Evolutionary conservation across 192 early-diverging fungal species (phyloP).

Genomic region (Obelidium mucronatum): DNA sequence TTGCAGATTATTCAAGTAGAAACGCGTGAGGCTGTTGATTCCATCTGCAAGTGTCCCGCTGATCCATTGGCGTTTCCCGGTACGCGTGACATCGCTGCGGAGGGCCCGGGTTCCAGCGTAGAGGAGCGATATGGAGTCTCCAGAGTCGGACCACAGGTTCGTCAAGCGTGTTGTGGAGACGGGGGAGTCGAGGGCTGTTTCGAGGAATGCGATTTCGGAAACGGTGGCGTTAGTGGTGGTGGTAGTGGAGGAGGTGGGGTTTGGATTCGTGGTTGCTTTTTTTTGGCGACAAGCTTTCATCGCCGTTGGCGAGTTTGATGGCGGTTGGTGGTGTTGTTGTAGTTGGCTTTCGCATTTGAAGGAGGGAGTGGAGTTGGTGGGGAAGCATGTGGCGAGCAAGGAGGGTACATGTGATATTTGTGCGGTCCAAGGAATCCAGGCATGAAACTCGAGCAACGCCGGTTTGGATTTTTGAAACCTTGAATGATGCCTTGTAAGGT

Average conservation of each 20-base stretch:
- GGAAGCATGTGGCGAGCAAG: conserved; percentile 58
- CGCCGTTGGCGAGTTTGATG: no score
- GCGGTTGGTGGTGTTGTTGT: no score
- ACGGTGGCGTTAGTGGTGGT: conserved; percentile 45
- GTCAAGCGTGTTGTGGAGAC: conserved; percentile 24
- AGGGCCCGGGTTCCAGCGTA: conserved; percentile 66
- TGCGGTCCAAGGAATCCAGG: conserved; percentile 63
- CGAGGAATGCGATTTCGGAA: conserved; percentile 34
- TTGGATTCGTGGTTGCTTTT: no score
- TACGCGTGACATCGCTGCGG: conserved; percentile 52
- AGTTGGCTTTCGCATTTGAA: conserved; percentile 20
- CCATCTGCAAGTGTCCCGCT: conserved; percentile 55
- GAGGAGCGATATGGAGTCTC: conserved; percentile 59
- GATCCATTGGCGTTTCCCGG: conserved; percentile 49
- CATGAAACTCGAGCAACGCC: conserved; percentile 58
- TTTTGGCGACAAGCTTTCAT: no score
- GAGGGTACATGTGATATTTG: conserved; percentile 60
- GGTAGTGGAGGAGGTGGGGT: conserved; percentile 40
- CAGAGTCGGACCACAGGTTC: conserved; percentile 63
- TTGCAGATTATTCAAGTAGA: conserved; percentile 64
- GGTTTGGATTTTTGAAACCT: conserved; percentile 46
- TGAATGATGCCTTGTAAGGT: conserved; percentile 9
- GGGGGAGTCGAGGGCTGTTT: conserved; percentile 3
- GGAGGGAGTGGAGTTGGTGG: conserved; percentile 54
- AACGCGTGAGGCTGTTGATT: conserved; percentile 61